Evolutionary conservation across 2,329 filamentous ascomycete species (phyloP), one percentile per base, ranked within the genome.

Genomic region (Macroventuria anomochaeta): DNA sequence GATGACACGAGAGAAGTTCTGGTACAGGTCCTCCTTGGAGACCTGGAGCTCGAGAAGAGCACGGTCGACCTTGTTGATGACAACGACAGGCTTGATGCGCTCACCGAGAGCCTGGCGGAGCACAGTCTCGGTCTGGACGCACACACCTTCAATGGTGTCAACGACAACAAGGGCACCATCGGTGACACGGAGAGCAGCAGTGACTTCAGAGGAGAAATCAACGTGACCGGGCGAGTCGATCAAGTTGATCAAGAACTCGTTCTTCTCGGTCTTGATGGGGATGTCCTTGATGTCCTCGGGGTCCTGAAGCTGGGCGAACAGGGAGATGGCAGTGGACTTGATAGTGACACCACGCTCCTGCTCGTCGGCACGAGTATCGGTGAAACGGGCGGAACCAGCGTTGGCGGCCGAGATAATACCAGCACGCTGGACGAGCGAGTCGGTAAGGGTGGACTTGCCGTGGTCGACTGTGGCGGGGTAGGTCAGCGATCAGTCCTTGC

Each of bases 41-140:
- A 97, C 88, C 85, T 99, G 95, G 64, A 99, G 88, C 84, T 99
- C 95, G 79, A 99, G 92, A 77, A 99, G 91, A 82, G 95, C 93
- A 83, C 95, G 93, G 79, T 99, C 95, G 81, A 99, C 95, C 90
- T 99, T 99, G 92, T 99, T 99, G 88, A 99, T 97, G 82, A 97
- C 90, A 78, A 97, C 87, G 76, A 99, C 93, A 75, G 95, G 95
- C 90, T 97, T 97, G 83, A 99, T 99, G 84, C 95, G 93, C 88
- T 99, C 95, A 87, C 91, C 90, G 72, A 99, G 91, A 80, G 95
- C 93, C 85, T 99, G 95, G 78, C 95, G 93, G 70, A 99, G 87
- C 75, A 99, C 95, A 76, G 95, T 99, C 89, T 99, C 95, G 77
- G 95, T 99, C 87, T 99, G 95, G 79, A 99, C 95, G 82, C 95